Conservation (phyloP, 2,329 filamentous ascomycete genomes). For the Blastomyces emzantsi region DNA sequence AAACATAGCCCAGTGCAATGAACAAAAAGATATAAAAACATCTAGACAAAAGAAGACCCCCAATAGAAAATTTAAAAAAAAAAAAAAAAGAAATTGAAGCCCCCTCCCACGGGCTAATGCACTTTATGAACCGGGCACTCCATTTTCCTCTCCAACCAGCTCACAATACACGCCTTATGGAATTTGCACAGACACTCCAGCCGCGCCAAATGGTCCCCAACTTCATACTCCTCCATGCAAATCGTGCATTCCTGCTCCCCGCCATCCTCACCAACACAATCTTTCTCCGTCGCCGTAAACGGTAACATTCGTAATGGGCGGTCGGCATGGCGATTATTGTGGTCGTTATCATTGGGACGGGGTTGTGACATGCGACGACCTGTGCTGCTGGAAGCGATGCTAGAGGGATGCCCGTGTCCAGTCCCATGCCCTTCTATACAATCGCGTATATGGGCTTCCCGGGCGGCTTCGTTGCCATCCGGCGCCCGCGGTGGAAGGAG, state of each 20-base stretch:
- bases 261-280: conserved; percentile 48
- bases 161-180: conserved; percentile 51
- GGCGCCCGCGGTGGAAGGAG: conserved; percentile 31
- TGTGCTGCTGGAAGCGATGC: neutral
- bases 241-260: conserved; percentile 52
- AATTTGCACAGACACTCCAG: conserved; percentile 58
- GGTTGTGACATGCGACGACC: conserved; percentile 7
- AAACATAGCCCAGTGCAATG: neutral
- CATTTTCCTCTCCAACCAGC: conserved; percentile 51
- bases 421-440: conserved; percentile 34
- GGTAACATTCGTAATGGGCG: conserved; percentile 30
- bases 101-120: conserved; percentile 14
- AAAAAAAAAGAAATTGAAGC: conserved; percentile 4
- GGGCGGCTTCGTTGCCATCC: conserved; percentile 32
- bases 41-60: neutral
- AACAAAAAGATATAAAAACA: neutral
- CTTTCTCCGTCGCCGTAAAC: conserved; percentile 55
- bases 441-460: conserved; percentile 38
- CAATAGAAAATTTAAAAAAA: no score
- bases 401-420: conserved; percentile 10
- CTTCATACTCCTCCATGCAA: conserved; percentile 56
- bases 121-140: conserved; percentile 55
- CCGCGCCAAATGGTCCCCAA: conserved; percentile 50
- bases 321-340: neutral
- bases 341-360: neutral